Base-by-base conservation (phyloP, 2,329 filamentous ascomycete genomes). In the Penicillium glabrum region DNA sequence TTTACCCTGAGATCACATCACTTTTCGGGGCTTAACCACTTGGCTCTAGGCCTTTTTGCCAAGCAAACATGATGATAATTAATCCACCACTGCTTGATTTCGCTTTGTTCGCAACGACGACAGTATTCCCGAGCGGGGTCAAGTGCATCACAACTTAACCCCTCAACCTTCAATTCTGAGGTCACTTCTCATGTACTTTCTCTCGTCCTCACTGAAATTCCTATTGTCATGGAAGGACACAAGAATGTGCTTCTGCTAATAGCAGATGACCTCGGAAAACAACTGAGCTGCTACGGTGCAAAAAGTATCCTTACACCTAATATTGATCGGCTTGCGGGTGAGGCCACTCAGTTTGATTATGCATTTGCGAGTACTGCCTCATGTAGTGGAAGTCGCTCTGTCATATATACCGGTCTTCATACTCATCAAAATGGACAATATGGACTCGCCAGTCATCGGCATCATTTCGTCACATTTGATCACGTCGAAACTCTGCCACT, bases 371-470 rank as follows among this genome's bases (percentile, higher is more conserved):
- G 60, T 27, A 63, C 61, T 1, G 79, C 80, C 0, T 82, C 79
- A 0, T 82, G 80, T 65, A 80, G 77, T 53, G 76, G 74, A 31
- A 80, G 76, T 59, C 74, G 79, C 6, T 77, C 78, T 0, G 75
- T 76, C 16, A 75, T 82, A 21, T 82, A 82, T 62, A 81, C 79
- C 0, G 80, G 80, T 3, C 68, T 80, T 0, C 80, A 82, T 52
- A 80, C 78, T 0, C 68, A 71, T 44, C 57, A 82, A 53, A 82
- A 78, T 50, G 79, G 79, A 1, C 74, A 79, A 56, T 81, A 82
- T 48, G 80, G 79, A 1, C 72, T 81, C 5, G 67, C 69, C 6
- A 66, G 67, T 24, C 67, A 69, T 10, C 59, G 63, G 44, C 71
- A 75, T 57, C 76, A 79, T 56, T 82, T 83, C 49, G 65, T 71